These are phyloP conservation scores for Beauveria medogensis DNA, from an alignment of 2,329 filamentous ascomycete species.

Conservation along the genomic window DNA sequence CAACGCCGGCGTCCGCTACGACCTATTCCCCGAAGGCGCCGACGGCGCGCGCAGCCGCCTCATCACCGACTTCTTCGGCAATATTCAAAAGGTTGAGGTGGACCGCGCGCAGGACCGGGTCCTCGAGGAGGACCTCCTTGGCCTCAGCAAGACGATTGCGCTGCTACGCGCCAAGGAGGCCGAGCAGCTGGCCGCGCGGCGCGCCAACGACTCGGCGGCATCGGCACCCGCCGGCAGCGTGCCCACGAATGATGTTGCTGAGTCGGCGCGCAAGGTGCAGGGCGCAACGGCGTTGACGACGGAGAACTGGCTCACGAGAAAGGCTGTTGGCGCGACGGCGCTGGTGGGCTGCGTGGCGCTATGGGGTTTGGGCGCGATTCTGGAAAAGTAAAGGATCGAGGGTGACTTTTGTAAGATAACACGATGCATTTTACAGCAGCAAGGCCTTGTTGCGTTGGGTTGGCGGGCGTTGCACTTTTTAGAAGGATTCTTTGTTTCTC, in stretches of 20 bases:
- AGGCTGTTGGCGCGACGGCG: conserved; percentile 52
- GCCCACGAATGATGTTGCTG: conserved; percentile 18
- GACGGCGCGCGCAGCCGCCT: conserved; percentile 67
- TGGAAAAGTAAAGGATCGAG: conserved; percentile 28
- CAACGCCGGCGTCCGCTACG: conserved; percentile 84
- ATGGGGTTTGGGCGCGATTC: conserved; percentile 49
- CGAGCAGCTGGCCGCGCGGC: conserved; percentile 30
- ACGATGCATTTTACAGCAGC: background rate
- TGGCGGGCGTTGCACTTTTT: conserved; percentile 5
- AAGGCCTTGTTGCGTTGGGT: background rate
- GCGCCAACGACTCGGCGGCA: conserved; percentile 16
- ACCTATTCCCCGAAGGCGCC: conserved; percentile 84
- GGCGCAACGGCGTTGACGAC: conserved; percentile 53
- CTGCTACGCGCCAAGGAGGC: conserved; percentile 42
- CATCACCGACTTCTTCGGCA: conserved; percentile 96
- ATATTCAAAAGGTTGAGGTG: conserved; percentile 93
- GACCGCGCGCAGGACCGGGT: conserved; percentile 52
- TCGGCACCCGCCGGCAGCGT: conserved; percentile 22
- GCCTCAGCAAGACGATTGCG: conserved; percentile 62
- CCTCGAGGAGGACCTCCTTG: conserved; percentile 65
- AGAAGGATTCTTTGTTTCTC: background rate
- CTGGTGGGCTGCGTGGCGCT: conserved; percentile 53
- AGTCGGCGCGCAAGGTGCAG: conserved; percentile 20
- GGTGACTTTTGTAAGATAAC: background rate
- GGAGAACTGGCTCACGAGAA: conserved; percentile 60